phyloP scores from a whole-genome alignment of 305 asterid species.

The Petunia hybrid region DNA sequence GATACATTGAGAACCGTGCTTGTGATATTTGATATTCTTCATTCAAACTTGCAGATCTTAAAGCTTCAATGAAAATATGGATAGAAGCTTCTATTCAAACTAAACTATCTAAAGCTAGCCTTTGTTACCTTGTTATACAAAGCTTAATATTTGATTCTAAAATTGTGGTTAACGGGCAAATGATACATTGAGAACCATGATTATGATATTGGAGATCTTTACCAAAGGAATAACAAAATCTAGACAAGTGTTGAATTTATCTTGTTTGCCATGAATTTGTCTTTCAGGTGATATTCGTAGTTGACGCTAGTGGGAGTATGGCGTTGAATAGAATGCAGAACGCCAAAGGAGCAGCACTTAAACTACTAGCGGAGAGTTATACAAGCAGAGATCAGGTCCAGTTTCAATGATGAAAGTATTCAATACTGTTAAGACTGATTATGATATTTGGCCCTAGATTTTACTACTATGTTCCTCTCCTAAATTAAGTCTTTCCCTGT shows the following conservation, averaged over 20 bases:
- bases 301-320: slow-evolving; percentile 99
- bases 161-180: background rate
- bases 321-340: slow-evolving; percentile 99
- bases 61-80: background rate
- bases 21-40: slow-evolving; percentile 22
- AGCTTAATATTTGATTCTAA: background rate
- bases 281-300: slow-evolving; percentile 94
- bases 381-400: slow-evolving; percentile 99
- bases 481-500: background rate
- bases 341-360: slow-evolving; percentile 99
- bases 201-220: slow-evolving; percentile 22
- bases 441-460: background rate
- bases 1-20: background rate
- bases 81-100: slow-evolving; percentile 11
- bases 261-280: slow-evolving; percentile 21
- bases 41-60: slow-evolving; percentile 21
- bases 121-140: slow-evolving; percentile 21
- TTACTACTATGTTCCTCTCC: background rate
- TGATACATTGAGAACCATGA: background rate
- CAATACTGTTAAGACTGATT: background rate
- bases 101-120: slow-evolving; percentile 19
- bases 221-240: background rate
- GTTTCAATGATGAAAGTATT: slow-evolving; percentile 29
- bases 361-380: slow-evolving; percentile 96
- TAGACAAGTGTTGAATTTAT: background rate